Evolutionary conservation across 2,329 filamentous ascomycete genomes (phyloP).

Genomic region (Bipolaris oryzae): DNA sequence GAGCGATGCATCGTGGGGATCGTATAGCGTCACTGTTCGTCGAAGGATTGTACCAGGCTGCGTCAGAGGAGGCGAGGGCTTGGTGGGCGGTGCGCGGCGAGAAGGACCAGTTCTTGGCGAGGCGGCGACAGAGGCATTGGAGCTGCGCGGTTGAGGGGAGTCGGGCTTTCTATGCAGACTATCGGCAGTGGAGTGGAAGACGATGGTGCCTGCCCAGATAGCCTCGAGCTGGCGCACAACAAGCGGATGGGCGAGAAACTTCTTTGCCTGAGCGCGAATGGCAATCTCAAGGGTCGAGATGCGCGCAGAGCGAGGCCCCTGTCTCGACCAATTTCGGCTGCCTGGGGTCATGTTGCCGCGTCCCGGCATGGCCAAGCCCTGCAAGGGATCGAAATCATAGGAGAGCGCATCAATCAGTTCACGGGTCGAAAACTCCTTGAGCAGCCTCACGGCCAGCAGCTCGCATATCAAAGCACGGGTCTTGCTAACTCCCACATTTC

Average conservation of each 20-base stretch:
- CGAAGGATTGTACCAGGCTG: slow-evolving; percentile 55
- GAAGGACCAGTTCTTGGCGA: slow-evolving; percentile 42
- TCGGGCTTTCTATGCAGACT: slow-evolving; percentile 72
- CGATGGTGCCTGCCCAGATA: slow-evolving; percentile 95
- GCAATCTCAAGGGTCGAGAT: slow-evolving; percentile 92
- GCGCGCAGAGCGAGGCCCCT: slow-evolving; percentile 64
- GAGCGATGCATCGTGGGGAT: slow-evolving; percentile 85
- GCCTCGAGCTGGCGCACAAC: slow-evolving; percentile 95
- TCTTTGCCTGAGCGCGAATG: slow-evolving; percentile 89
- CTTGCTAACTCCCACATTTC: slow-evolving; percentile 80
- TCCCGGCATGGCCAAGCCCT: slow-evolving; percentile 68
- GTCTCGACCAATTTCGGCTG: slow-evolving; percentile 32
- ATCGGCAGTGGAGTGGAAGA: slow-evolving; percentile 89
- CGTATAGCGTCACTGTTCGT: slow-evolving; percentile 84
- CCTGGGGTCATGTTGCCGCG: slow-evolving; percentile 36
- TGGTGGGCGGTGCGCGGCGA: slow-evolving; percentile 34
- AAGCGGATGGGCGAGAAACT: slow-evolving; percentile 87
- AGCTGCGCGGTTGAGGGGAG: slow-evolving; percentile 31
- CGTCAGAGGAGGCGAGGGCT: slow-evolving; percentile 32
- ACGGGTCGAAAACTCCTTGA: slow-evolving; percentile 87
- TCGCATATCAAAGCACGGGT: slow-evolving; percentile 90
- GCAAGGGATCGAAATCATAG: slow-evolving; percentile 92
- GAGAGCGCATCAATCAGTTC: slow-evolving; percentile 93
- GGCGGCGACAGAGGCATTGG: slow-evolving; percentile 30
- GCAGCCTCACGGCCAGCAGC: slow-evolving; percentile 82